Conservation (phyloP, 495 filamentous ascomycete species). For the Penicillium subrubescens region DNA sequence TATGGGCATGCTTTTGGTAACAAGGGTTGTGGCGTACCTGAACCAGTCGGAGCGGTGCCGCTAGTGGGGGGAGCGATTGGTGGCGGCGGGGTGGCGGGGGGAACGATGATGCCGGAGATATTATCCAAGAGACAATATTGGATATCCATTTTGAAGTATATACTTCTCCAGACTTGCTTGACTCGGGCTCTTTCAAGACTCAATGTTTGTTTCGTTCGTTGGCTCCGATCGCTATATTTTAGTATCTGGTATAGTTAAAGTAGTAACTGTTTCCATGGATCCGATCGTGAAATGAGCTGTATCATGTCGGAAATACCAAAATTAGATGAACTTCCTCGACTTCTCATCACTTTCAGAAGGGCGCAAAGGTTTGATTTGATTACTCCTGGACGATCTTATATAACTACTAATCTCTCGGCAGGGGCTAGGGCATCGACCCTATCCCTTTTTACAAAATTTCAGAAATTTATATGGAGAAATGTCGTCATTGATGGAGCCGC, state of each 20-base stretch:
- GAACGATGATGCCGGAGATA: slow-evolving; percentile 2
- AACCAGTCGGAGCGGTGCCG: slow-evolving; percentile 15
- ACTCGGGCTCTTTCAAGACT: not conserved
- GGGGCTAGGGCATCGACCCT: slow-evolving; percentile 19
- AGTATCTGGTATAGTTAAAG: not conserved
- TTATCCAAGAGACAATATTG: not conserved
- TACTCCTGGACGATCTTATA: slow-evolving; percentile 8
- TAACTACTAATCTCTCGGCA: slow-evolving; percentile 8
- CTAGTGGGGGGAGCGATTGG: not conserved
- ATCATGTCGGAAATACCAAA: not conserved
- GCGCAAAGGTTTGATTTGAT: not conserved
- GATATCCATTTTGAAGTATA: not conserved
- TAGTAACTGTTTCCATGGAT: not conserved
- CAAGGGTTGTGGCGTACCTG: slow-evolving; percentile 3
- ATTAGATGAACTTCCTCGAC: not conserved
- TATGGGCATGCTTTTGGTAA: not conserved
- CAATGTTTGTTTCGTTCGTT: not conserved
- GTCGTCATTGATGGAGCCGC: slow-evolving; percentile 18
- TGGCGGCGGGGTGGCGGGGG: slow-evolving; percentile 4
- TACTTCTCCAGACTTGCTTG: not conserved
- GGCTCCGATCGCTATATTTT: not conserved
- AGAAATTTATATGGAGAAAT: slow-evolving; percentile 18
- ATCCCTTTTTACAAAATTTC: slow-evolving; percentile 5
- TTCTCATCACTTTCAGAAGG: not conserved
- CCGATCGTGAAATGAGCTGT: not conserved